Evolutionary conservation across 2,329 filamentous ascomycete species (phyloP), one percentile per base, ranked within the genome.

Genomic region (Penicillium olsonii): DNA sequence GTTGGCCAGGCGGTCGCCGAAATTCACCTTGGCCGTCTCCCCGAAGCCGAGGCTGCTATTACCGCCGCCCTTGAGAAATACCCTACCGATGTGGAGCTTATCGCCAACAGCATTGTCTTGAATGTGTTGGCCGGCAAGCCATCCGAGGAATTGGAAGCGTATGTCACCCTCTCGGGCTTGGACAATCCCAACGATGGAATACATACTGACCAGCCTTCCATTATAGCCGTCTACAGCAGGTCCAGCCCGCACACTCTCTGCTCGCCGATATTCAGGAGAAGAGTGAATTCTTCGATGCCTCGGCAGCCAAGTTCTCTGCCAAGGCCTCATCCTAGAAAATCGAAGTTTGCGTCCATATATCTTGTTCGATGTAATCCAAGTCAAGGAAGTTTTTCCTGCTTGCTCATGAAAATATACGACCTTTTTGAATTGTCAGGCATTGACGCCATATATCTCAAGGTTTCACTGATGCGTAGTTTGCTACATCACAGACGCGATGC

Each of bases 1-100:
- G 84, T 96, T 53, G 87, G 90, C 17, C 94, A 97, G 75, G 92
- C 92, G 20, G 84, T 97, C 20, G 87, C 90, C 19, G 92, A 99
- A 72, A 76, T 97, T 45, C 94, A 97, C 67, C 84, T 97, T 22
- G 92, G 91, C 42, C 84, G 94, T 41, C 75, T 88, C 34, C 90
- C 94, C 54, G 94, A 97, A 77, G 90, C 92, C 0, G 89, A 96
- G 73, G 83, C 87, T 15, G 92, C 92, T 3, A 74, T 97, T 56
- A 84, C 92, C 57, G 84, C 92, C 71, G 92, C 91, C 0, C 61
- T 94, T 45, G 79, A 85, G 65, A 85, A 90, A 69, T 85, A 92
- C 53, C 82, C 87, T 2, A 77, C 82, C 48, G 84, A 88, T 53
- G 78, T 83, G 6, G 85, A 92, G 54, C 85, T 88, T 17, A 84